Evolutionary conservation across 2,329 filamentous ascomycete species (phyloP), one percentile per base, ranked within the genome.

Genomic region (Aspergillus melleus): DNA sequence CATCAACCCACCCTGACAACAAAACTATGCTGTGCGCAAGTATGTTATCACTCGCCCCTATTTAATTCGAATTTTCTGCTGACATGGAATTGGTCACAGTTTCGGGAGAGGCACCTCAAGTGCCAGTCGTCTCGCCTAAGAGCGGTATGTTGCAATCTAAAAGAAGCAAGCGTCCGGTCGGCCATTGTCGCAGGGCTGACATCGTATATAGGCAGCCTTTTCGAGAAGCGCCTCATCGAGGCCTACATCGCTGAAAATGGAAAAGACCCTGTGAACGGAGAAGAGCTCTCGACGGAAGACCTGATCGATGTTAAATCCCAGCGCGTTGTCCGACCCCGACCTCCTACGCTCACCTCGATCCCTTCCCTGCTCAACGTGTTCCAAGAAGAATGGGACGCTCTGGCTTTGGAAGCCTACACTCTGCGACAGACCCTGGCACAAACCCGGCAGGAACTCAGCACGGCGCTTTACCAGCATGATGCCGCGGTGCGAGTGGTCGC

Each of bases 301-400:
- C 86, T 99, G 61, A 84, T 99, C 71, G 88, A 92, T 65, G 84
- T 99, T 76, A 92, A 95, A 80, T 88, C 91, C 60, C 85, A 90
- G 68, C 88, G 90, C 78, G 85, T 92, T 68, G 91, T 97, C 63
- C 90, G 90, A 69, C 94, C 95, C 54, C 87, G 95, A 71, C 93
- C 95, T 60, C 94, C 95, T 32, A 93, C 92, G 36, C 87, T 98
- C 70, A 98, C 95, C 57, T 99, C 95, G 42, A 96, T 99, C 72
- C 95, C 95, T 22, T 92, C 95, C 19, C 86, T 99, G 58, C 89
- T 99, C 58, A 90, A 91, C 53, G 90, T 93, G 44, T 98, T 99
- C 76, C 95, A 99, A 76, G 96, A 96, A 76, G 95, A 99, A 83
- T 99, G 95, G 95, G 95, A 99, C 75, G 89, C 93, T 9, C 81